Conservation (phyloP, 805 yeast genomes). For the Candida pseudoglaebosa region DNA sequence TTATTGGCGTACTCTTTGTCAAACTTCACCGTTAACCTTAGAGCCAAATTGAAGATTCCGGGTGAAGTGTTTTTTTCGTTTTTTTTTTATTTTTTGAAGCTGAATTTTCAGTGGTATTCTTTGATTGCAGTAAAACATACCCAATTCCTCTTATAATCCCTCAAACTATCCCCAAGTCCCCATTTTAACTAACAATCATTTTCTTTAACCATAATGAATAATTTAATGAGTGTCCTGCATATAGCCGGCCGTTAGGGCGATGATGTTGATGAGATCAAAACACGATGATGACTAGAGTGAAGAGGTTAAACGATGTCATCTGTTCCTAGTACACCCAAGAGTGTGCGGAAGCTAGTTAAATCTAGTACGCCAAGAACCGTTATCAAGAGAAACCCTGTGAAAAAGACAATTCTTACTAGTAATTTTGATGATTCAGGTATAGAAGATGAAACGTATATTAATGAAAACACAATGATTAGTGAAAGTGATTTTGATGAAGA, state of each 20-base stretch:
- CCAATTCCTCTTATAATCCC: too few relatives aligned
- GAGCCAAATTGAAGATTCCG: too few relatives aligned
- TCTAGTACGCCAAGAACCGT: slow-evolving; percentile 11
- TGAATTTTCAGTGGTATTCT: too few relatives aligned
- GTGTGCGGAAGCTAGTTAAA: slow-evolving; percentile 2
- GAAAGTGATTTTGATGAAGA: slow-evolving; percentile 17
- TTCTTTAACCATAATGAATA: too few relatives aligned
- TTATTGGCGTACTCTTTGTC: too few relatives aligned
- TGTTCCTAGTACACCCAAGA: slow-evolving; percentile 9
- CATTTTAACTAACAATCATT: too few relatives aligned
- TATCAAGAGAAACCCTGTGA: slow-evolving; percentile 15
- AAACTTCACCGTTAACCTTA: too few relatives aligned
- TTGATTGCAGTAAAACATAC: too few relatives aligned
- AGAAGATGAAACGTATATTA: slow-evolving; percentile 38
- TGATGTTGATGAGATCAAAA: slow-evolving; percentile 1
- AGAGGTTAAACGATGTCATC: slow-evolving; percentile 2
- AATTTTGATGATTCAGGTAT: slow-evolving; percentile 26
- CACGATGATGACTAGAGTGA: not conserved
- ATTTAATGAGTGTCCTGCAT: not conserved
- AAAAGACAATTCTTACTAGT: slow-evolving; percentile 5
- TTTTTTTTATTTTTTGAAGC: too few relatives aligned
- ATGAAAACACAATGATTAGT: slow-evolving; percentile 17
- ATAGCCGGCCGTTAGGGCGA: not conserved
- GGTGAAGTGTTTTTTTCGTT: too few relatives aligned
- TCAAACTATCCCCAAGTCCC: too few relatives aligned